phyloP scores from a whole-genome alignment of 31 red algal genomes.

The Asparagopsis taxiformis region DNA sequence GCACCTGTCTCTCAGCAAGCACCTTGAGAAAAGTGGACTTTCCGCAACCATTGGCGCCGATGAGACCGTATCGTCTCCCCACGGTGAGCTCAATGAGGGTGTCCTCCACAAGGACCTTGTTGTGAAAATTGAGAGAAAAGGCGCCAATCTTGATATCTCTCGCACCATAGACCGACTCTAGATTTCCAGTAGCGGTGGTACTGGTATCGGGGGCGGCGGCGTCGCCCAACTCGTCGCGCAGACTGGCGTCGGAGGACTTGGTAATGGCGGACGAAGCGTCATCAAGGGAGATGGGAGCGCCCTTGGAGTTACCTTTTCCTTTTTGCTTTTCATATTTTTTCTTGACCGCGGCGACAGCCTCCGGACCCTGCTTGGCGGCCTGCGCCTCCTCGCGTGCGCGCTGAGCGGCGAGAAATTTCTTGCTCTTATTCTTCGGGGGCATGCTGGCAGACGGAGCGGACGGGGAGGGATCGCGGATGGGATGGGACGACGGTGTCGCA shows the following conservation, averaged over 20 bases:
- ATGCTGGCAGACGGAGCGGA: constrained; percentile 17
- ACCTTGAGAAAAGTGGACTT: constrained; percentile 90
- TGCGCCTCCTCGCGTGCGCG: constrained; percentile 58
- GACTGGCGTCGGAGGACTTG: background rate
- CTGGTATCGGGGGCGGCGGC: constrained; percentile 40
- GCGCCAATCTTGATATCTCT: constrained; percentile 88
- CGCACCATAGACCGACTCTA: constrained; percentile 67
- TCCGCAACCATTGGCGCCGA: constrained; percentile 90
- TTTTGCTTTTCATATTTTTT: too few species aligned
- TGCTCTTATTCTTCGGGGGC: constrained; percentile 87
- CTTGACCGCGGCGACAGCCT: constrained; percentile 42
- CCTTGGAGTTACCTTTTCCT: too few species aligned
- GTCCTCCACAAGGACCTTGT: constrained; percentile 87
- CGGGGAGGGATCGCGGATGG: too few species aligned
- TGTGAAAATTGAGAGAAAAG: constrained; percentile 88
- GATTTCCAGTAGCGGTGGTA: constrained; percentile 62
- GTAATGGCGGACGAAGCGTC: constrained; percentile 67
- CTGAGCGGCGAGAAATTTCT: constrained; percentile 80
- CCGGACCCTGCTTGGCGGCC: constrained; percentile 48
- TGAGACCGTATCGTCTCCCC: constrained; percentile 84
- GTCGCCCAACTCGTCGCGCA: constrained; percentile 5
- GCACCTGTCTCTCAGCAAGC: constrained; percentile 75
- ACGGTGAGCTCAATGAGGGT: constrained; percentile 82
- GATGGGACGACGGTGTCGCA: too few species aligned
- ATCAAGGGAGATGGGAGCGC: constrained; percentile 23